Evolutionary conservation across 371 early-diverging fungal species (phyloP), one percentile per base, ranked within the genome.

Genomic region (Mucor saturninus): DNA sequence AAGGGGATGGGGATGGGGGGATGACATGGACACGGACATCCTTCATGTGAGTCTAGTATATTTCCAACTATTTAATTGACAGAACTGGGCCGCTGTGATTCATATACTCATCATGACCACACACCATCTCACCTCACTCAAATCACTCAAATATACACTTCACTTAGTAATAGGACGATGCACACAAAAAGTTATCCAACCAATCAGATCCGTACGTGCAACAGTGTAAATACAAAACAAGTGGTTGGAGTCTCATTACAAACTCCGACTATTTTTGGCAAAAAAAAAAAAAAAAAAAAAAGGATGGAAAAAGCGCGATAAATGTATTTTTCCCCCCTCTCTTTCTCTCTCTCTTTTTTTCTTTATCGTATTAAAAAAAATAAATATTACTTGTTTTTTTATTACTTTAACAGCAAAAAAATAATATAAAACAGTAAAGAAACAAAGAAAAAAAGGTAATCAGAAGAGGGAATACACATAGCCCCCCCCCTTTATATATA

Each of bases 391-490:
- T 51, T 40, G 48, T 31, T 60, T 42, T 37, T 42, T 40, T 21
- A 29, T 9, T 7, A 9, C 52, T 60, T 55, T 54, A 48, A 48
- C 13, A 21, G 13, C 54, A 15, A 9, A 14, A 13, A 11, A 53
- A 28, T 45, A 32, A 38, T 46, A 48, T 11, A 48, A 6, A 38
- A 35, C 13, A 28, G 6, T 39, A 26, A 35, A 42, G 13, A 14
- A 26, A 50, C 10, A n/a, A 50, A 37, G 29, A 38, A n/a, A 50
- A 56, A 51, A 21, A 51, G 21, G 35, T 13, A 37, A 48, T 39
- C 37, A 14, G 35, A 37, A 54, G 43, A 50, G n/a, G 49, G 45
- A 65, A 56, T 59, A 31, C 31, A 54, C 51, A 45, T 46, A 9
- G 6, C n/a, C 13, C 61, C 57, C 40, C 50, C 21, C 45, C 28